Conservation (phyloP, 2,329 filamentous ascomycete species). For the Colletotrichum liaoningense region DNA sequence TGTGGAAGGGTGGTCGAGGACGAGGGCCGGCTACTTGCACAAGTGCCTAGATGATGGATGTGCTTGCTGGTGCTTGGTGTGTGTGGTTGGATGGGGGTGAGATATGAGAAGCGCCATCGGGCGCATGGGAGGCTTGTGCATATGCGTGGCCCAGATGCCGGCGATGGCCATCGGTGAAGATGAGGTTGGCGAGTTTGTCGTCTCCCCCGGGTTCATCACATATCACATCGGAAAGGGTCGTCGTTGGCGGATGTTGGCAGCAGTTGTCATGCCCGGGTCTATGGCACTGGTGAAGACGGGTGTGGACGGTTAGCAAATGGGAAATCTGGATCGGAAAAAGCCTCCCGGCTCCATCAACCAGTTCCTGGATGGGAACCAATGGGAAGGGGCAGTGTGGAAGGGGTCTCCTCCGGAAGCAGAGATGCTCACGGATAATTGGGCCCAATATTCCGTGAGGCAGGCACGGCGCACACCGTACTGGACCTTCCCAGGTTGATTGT, state of each 20-base stretch:
- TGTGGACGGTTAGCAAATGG: constrained; percentile 26
- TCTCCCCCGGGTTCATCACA: constrained; percentile 16
- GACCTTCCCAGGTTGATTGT: not conserved
- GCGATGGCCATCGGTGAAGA: not conserved
- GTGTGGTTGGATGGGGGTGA: not conserved
- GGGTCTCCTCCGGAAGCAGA: constrained; percentile 6
- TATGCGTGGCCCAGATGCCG: constrained; percentile 1
- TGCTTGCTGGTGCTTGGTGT: not conserved
- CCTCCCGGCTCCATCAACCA: constrained; percentile 1
- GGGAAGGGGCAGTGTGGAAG: constrained; percentile 2
- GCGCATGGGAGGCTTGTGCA: not conserved
- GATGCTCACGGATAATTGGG: not conserved
- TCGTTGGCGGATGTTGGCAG: constrained; percentile 35
- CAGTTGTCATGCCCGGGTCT: constrained; percentile 32
- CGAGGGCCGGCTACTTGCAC: not conserved
- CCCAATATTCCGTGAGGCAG: not conserved
- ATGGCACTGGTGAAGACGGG: constrained; percentile 33
- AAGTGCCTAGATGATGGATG: not conserved
- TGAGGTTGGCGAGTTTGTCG: not conserved
- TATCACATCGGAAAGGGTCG: constrained; percentile 25
- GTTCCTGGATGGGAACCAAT: constrained; percentile 13
- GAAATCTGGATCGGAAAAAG: constrained; percentile 23
- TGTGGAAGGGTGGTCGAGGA: not conserved
- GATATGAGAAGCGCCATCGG: constrained; percentile 13
- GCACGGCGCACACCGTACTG: not conserved